Conservation (phyloP, 2,329 filamentous ascomycete genomes). For the Apiospora sp. region DNA sequence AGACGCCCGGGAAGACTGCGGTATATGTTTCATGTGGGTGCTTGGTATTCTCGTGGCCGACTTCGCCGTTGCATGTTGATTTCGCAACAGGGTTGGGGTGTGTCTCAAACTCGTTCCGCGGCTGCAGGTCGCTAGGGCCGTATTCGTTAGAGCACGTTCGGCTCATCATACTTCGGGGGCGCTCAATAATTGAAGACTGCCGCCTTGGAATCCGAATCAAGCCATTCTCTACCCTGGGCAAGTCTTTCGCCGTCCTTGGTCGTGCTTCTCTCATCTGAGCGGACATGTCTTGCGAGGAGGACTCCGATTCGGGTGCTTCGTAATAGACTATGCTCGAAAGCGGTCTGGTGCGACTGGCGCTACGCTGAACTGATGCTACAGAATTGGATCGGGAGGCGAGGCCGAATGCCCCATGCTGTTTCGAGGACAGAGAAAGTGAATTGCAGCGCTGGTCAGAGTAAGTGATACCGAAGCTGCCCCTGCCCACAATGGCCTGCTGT, state of each 20-base stretch:
- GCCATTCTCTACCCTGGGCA: slow-evolving; percentile 7
- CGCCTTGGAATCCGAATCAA: slow-evolving; percentile 6
- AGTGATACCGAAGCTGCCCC: background rate
- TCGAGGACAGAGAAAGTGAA: background rate
- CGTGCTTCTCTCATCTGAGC: background rate
- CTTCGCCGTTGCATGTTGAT: background rate
- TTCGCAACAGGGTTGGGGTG: background rate
- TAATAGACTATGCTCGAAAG: background rate
- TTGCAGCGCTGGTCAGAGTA: slow-evolving; percentile 5
- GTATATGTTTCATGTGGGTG: background rate
- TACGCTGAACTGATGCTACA: background rate
- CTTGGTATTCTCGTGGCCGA: background rate
- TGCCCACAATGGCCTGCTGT: slow-evolving; percentile 16
- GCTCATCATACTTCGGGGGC: slow-evolving; percentile 17
- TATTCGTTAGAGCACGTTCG: background rate
- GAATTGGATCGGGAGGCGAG: slow-evolving; percentile 4
- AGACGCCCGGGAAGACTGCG: background rate
- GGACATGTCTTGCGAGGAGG: background rate
- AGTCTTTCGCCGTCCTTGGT: background rate
- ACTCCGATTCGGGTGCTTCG: background rate
- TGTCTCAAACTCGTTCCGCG: slow-evolving; percentile 17
- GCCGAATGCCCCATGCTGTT: background rate
- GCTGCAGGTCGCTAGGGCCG: background rate
- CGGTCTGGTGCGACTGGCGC: background rate
- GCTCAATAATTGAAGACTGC: background rate